Percentiles rank a stretch among this genome's conserved stretches.
These are phyloP conservation scores for Microdochium trichocladiopsis DNA, from an alignment of 2,329 filamentous ascomycete species.

Conservation along the genomic window DNA sequence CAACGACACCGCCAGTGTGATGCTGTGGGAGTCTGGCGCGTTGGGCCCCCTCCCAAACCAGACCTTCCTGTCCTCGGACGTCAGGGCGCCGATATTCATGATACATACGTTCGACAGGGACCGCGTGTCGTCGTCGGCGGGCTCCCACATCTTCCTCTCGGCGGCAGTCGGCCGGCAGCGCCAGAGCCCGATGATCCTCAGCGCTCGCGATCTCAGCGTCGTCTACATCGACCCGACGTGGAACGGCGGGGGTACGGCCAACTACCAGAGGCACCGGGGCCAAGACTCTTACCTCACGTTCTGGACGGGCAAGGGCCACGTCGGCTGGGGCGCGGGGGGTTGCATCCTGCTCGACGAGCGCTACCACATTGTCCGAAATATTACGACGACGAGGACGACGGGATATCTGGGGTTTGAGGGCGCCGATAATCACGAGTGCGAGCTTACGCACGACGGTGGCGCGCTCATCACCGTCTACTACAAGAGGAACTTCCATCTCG, in stretches of 20 bases:
- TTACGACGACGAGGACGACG: too few species aligned
- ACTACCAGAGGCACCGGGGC: conserved; percentile 21
- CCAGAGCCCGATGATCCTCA: conserved; percentile 13
- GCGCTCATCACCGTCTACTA: conserved; percentile 34
- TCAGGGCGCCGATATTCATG: conserved; percentile 11
- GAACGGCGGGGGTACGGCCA: conserved; percentile 9
- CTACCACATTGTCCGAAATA: conserved; percentile 28
- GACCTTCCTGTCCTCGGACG: conserved; percentile 10
- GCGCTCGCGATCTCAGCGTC: conserved; percentile 13
- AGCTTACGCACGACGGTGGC: conserved; percentile 30
- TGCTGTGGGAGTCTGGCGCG: conserved; percentile 2
- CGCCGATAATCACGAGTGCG: conserved; percentile 34
- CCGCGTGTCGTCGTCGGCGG: conserved; percentile 5
- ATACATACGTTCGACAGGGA: conserved; percentile 12
- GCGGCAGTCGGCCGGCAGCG: conserved; percentile 5
- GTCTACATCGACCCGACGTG: conserved; percentile 14
- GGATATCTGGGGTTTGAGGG: conserved; percentile 20
- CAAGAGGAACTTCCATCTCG: conserved; percentile 16
- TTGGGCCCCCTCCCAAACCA: conserved; percentile 13
- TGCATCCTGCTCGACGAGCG: conserved; percentile 22
- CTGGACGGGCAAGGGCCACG: conserved; percentile 23
- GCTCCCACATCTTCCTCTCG: conserved; percentile 12
- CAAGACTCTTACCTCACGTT: conserved; percentile 26
- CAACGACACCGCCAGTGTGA: background rate
- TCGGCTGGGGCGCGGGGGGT: conserved; percentile 11